Evolutionary conservation across 768 basidiomycete genomes (phyloP).

Genomic region (Tricholoma sp.): DNA sequence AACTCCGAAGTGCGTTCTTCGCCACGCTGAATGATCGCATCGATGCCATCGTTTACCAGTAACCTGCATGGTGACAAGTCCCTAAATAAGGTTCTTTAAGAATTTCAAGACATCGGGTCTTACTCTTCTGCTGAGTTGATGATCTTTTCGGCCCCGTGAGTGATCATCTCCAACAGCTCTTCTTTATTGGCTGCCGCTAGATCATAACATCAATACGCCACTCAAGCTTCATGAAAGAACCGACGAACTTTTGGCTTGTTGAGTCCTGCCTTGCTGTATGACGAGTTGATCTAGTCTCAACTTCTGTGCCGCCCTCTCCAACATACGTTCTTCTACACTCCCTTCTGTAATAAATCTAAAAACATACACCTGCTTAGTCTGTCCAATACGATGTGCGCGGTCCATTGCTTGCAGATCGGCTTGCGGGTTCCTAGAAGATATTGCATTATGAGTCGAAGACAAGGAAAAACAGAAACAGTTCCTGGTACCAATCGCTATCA

Average conservation of each 20-base stretch:
- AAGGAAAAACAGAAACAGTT: background rate
- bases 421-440: conserved; percentile 80
- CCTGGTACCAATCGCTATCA: conserved; percentile 86
- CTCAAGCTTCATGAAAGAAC: background rate
- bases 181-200: conserved; percentile 93
- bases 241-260: conserved; percentile 68
- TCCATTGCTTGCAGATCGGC: conserved; percentile 99
- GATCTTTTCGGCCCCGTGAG: conserved; percentile 95
- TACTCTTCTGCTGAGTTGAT: conserved; percentile 78
- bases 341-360: conserved; percentile 96
- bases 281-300: conserved; percentile 92
- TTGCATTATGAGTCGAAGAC: background rate
- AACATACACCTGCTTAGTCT: conserved; percentile 96
- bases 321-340: conserved; percentile 92
- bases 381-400: conserved; percentile 93
- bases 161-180: conserved; percentile 96
- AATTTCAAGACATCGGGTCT: conserved; percentile 21
- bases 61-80: conserved; percentile 35
- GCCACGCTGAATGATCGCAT: conserved; percentile 86
- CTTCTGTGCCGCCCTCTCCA: conserved; percentile 95
- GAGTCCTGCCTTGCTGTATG: conserved; percentile 91
- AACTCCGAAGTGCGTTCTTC: conserved; percentile 88
- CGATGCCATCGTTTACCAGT: conserved; percentile 85
- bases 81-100: background rate
- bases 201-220: conserved; percentile 1